These are phyloP conservation scores for Colletotrichum tropicale DNA, from an alignment of 2,329 filamentous ascomycete genomes.

Conservation along the genomic window DNA sequence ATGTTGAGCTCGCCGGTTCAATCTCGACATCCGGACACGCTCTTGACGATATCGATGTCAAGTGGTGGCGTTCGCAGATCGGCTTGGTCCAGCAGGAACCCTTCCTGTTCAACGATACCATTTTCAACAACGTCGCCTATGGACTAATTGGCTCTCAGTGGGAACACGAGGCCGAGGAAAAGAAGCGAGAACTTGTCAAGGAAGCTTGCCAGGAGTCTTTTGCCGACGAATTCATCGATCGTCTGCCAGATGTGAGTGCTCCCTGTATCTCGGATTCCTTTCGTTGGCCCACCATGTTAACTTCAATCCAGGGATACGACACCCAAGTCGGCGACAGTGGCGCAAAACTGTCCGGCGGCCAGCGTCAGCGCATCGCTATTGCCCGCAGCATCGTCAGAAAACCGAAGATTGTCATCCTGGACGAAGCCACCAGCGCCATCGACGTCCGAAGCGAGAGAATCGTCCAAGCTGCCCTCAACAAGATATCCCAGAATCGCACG, in stretches of 20 bases:
- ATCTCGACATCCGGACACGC: slow-evolving; percentile 59
- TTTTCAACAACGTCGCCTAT: slow-evolving; percentile 66
- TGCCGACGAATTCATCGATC: slow-evolving; percentile 71
- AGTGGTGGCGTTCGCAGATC: slow-evolving; percentile 67
- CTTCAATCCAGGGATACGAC: slow-evolving; percentile 63
- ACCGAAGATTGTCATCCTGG: slow-evolving; percentile 74
- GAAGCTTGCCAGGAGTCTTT: slow-evolving; percentile 71
- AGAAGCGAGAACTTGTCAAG: slow-evolving; percentile 63
- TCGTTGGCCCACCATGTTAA: not conserved
- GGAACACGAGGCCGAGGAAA: slow-evolving; percentile 57
- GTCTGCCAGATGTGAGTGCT: slow-evolving; percentile 56
- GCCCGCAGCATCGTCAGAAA: slow-evolving; percentile 75
- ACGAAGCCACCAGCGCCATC: slow-evolving; percentile 77
- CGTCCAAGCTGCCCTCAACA: slow-evolving; percentile 69
- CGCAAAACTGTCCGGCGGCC: slow-evolving; percentile 81
- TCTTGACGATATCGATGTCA: slow-evolving; percentile 63
- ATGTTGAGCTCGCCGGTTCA: slow-evolving; percentile 53
- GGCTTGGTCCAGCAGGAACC: slow-evolving; percentile 73
- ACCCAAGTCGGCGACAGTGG: slow-evolving; percentile 65
- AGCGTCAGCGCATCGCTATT: slow-evolving; percentile 83
- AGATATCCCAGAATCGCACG: slow-evolving; percentile 66
- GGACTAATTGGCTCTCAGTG: slow-evolving; percentile 59
- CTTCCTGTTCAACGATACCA: slow-evolving; percentile 70
- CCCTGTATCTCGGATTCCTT: not conserved
- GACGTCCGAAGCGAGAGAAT: slow-evolving; percentile 59